Conservation (phyloP, 1,284 basidiomycete genomes). For the Apiotrichum brassicae region DNA sequence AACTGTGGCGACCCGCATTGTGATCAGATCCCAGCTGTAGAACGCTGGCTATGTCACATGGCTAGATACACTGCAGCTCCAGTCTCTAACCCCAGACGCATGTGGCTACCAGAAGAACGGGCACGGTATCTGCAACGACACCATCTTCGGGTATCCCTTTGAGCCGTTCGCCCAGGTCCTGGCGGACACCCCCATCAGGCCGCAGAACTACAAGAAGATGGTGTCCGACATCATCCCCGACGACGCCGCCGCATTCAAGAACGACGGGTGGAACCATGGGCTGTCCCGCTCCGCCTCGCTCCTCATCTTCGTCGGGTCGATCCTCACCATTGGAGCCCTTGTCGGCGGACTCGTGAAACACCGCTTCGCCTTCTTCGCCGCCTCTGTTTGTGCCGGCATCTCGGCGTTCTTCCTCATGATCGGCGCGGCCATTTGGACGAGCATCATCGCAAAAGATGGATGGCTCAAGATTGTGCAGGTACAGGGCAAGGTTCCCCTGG, state of each 20-base stretch:
- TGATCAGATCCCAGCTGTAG: not conserved
- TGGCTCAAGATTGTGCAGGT: constrained; percentile 35
- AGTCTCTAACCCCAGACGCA: constrained; percentile 19
- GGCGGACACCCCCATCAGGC: constrained; percentile 35
- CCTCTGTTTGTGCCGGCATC: constrained; percentile 34
- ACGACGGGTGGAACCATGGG: constrained; percentile 32
- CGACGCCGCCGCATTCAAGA: constrained; percentile 26
- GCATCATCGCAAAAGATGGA: constrained; percentile 39
- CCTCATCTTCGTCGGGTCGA: constrained; percentile 43
- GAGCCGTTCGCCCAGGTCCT: constrained; percentile 35
- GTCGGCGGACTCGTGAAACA: constrained; percentile 41
- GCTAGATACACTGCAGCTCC: too few relatives aligned
- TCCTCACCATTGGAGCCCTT: constrained; percentile 32
- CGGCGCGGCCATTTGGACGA: constrained; percentile 45
- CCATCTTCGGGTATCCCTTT: constrained; percentile 40
- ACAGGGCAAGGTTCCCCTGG: constrained; percentile 25
- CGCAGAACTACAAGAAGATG: constrained; percentile 29
- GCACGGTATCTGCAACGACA: constrained; percentile 40
- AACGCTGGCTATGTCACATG: not conserved
- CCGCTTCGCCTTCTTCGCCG: constrained; percentile 41
- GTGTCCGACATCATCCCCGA: constrained; percentile 27
- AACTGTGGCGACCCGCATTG: too few relatives aligned
- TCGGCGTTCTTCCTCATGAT: constrained; percentile 33
- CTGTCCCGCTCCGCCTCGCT: constrained; percentile 32
- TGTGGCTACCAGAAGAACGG: constrained; percentile 42